Evolutionary conservation across 208 protist genomes (phyloP).

Genomic region (Crithidia thermophila): DNA sequence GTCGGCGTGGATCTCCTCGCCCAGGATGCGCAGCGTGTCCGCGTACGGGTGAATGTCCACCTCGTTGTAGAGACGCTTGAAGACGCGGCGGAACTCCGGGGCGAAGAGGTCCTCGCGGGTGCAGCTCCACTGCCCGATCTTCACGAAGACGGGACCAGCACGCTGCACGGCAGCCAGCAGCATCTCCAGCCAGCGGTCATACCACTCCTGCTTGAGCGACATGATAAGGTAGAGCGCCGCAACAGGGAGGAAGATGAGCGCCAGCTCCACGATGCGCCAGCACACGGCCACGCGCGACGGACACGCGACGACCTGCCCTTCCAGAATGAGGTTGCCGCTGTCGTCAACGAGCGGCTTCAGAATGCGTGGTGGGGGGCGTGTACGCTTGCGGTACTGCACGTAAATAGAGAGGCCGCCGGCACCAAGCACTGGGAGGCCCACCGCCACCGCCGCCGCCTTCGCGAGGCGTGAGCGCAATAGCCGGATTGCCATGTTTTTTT

Average conservation of each 20-base stretch:
- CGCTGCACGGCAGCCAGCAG: conserved; percentile 77
- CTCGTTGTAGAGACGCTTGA: conserved; percentile 82
- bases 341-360: conserved; percentile 70
- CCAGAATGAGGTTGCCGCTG: conserved; percentile 68
- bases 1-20: conserved; percentile 73
- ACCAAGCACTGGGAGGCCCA: conserved; percentile 53
- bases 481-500: conserved; percentile 25
- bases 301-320: conserved; percentile 46
- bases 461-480: conserved; percentile 26
- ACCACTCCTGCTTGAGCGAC: conserved; percentile 49
- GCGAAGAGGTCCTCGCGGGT: conserved; percentile 91
- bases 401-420: conserved; percentile 62
- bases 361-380: conserved; percentile 43
- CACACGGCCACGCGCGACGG: conserved; percentile 45
- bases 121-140: conserved; percentile 92
- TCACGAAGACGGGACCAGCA: conserved; percentile 89
- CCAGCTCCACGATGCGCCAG: conserved; percentile 59
- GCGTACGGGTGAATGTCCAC: conserved; percentile 77
- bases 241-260: conserved; percentile 76
- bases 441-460: conserved; percentile 23
- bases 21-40: conserved; percentile 68
- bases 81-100: conserved; percentile 72
- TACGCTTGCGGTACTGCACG: conserved; percentile 69
- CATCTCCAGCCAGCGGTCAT: conserved; percentile 71
- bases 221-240: conserved; percentile 78